phyloP scores from a whole-genome alignment of 78 protist species.

The Dictyostelium citrinum region DNA sequence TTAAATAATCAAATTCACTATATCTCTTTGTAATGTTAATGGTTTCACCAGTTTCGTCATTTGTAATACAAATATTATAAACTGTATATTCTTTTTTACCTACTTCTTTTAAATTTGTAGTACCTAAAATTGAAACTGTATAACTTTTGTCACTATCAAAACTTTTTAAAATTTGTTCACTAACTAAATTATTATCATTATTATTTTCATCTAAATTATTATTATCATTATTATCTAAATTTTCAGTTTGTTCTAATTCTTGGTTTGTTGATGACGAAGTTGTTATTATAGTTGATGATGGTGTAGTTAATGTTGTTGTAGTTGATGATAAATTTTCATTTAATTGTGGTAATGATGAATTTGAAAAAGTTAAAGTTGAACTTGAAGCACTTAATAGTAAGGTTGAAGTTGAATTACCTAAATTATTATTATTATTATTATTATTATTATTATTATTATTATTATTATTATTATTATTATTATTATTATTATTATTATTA shows the following conservation, averaged over 20 bases:
- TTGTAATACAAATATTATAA: conserved; percentile 23
- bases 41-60: conserved; percentile 40
- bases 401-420: background rate
- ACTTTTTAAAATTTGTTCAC: background rate
- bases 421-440: background rate
- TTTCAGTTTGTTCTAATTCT: background rate
- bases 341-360: background rate
- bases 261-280: background rate
- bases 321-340: background rate
- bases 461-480: background rate
- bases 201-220: background rate
- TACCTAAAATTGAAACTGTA: conserved; percentile 21
- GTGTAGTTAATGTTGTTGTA: background rate
- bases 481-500: background rate
- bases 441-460: background rate
- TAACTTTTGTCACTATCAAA: background rate
- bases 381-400: background rate
- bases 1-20: conserved; percentile 53
- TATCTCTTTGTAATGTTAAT: conserved; percentile 25
- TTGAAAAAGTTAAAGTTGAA: background rate
- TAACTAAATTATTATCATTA: background rate
- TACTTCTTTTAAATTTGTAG: conserved; percentile 27
- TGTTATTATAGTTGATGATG: background rate
- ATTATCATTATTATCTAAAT: background rate
- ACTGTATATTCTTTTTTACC: conserved; percentile 73